Percentiles rank a stretch among this genome's conserved stretches.
phyloP scores from a whole-genome alignment of 345 rosid species.

The Lumnitzera littorea region DNA sequence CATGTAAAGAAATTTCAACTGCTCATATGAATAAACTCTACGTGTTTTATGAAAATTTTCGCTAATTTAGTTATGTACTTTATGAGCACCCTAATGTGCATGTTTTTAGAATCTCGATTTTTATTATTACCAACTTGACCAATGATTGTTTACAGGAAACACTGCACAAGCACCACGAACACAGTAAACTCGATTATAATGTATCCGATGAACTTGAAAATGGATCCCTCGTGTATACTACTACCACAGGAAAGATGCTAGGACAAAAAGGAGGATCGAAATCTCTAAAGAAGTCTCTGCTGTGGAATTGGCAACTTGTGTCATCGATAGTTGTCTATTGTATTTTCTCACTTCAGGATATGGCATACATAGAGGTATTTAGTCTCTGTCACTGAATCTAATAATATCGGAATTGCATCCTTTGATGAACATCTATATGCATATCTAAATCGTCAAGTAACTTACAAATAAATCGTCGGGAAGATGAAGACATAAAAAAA shows the following conservation, averaged over 20 bases:
- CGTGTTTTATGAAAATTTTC: no score
- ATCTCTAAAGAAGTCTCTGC: conserved; percentile 31
- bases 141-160: conserved; percentile 38
- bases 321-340: conserved; percentile 85
- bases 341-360: conserved; percentile 79
- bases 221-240: background rate
- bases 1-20: no score
- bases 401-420: background rate
- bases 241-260: conserved; percentile 12
- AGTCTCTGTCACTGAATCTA: no score
- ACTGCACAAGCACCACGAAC: conserved; percentile 42
- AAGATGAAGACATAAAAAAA: no score
- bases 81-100: no score
- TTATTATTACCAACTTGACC: no score
- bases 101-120: no score
- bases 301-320: conserved; percentile 80
- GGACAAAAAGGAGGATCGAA: conserved; percentile 15
- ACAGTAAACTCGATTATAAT: conserved; percentile 16
- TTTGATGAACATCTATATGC: background rate
- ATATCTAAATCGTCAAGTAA: no score
- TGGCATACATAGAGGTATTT: conserved; percentile 88
- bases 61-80: no score
- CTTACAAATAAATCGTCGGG: no score
- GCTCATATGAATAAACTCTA: no score
- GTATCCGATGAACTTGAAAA: conserved; percentile 31